Base-by-base conservation (phyloP, 306 rosid genomes). In the Vachellia pachyceras region DNA sequence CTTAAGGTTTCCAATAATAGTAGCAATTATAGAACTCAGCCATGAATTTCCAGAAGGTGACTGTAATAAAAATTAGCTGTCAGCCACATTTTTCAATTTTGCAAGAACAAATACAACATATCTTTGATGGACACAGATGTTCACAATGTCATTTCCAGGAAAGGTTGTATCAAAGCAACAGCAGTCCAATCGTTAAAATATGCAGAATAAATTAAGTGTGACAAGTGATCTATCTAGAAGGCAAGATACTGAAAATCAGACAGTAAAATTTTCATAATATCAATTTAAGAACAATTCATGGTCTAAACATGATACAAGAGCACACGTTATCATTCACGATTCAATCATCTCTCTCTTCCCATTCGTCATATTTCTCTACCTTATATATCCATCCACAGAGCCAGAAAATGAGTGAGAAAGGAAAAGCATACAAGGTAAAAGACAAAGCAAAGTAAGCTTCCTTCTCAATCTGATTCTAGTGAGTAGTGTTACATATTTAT, bases 1-100 rank as follows among this genome's bases (percentile, higher is more conserved):
- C 91, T 95, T 95, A 64, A 95, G 92, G 76, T 95, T 95, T 85
- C 99, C 99, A 69, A 95, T 86, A 70, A 93, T 90, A 25, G 99
- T 95, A 69, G 98, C 91, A 84, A 93, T 93, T 73, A 95, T 90
- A 84, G 99, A 95, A 78, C 93, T 92, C 76, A 95, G 77, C 99
- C 99, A 95, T 36, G 99, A 93, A 86, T 87, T 95, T 82, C 97
- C 98, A 54, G 91, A 69, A 77, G 97, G 84, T 20, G 89, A 49
- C 99, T 95, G 94, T 80, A 84, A 87, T 74, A 84, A 36, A 29
- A 88, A 50, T 81, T 77, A 77, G 81, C 54, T 10, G 76, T 77
- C 86, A 87, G 72, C 61, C 22, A 79, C 55, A 15, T 33, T 41
- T 41, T 69, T 44, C 37, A 79, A 61, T 41, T 73, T 35, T 25